Percentiles rank a stretch among this genome's conserved stretches.
These are phyloP conservation scores for Syncephalastrum racemosum DNA, from an alignment of 371 early-diverging fungal species.

Conservation along the genomic window DNA sequence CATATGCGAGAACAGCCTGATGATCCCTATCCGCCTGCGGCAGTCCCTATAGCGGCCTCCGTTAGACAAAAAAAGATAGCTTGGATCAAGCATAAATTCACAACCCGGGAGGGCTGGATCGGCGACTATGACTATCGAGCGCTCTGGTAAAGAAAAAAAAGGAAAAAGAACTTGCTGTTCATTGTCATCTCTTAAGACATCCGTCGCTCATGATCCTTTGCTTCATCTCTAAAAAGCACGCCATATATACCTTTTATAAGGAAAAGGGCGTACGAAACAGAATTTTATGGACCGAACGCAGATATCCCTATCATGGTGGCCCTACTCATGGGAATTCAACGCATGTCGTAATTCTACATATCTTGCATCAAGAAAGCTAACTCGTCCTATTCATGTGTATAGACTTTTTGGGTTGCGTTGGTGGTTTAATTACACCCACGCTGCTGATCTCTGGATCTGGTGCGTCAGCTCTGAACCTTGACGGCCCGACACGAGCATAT, in stretches of 20 bases:
- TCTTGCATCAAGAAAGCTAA: background rate
- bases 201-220: background rate
- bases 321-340: conserved; percentile 31
- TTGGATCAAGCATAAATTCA: conserved; percentile 1
- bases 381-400: background rate
- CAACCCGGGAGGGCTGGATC: conserved; percentile 17
- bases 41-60: too few species aligned
- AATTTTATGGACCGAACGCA: conserved; percentile 31
- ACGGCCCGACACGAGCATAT: conserved; percentile 33
- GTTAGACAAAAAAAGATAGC: too few species aligned
- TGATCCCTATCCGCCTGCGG: too few species aligned
- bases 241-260: conserved; percentile 23
- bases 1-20: too few species aligned
- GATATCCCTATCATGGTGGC: conserved; percentile 27
- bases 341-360: conserved; percentile 8
- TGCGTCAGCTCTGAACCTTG: conserved; percentile 36
- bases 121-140: conserved; percentile 32
- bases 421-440: conserved; percentile 43
- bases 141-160: conserved; percentile 22
- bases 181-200: background rate
- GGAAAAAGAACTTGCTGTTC: background rate
- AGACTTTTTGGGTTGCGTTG: conserved; percentile 40
- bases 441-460: conserved; percentile 43
- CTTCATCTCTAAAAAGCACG: conserved; percentile 8
- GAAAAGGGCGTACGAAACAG: conserved; percentile 9